Evolutionary conservation across 495 filamentous ascomycete species (phyloP).

Genomic region (Penicillium salamii): DNA sequence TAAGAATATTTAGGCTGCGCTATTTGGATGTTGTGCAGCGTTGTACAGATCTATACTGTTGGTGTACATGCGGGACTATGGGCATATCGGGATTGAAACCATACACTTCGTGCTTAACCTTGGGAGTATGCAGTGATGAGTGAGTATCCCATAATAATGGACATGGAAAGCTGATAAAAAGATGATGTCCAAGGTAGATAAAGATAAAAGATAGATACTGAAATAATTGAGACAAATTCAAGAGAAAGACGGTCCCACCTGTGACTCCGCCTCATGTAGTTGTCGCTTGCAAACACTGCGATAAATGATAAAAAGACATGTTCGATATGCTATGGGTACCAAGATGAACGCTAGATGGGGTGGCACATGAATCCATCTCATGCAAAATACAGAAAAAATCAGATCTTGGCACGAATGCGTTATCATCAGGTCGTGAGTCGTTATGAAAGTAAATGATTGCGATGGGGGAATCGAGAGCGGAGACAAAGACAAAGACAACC

Average conservation of each 20-base stretch:
- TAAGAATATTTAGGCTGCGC: background rate
- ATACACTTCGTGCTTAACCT: too few relatives aligned
- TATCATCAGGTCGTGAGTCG: slow-evolving; percentile 15
- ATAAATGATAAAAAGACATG: background rate
- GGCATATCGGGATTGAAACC: too few relatives aligned
- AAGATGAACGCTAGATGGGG: background rate
- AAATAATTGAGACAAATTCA: background rate
- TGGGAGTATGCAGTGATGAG: too few relatives aligned
- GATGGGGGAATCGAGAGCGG: background rate
- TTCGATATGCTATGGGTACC: background rate
- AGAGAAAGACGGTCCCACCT: background rate
- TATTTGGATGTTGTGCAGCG: too few relatives aligned
- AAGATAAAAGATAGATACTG: background rate
- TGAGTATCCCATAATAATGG: too few relatives aligned
- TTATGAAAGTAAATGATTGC: background rate
- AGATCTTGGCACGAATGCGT: slow-evolving; percentile 1
- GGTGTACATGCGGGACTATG: too few relatives aligned
- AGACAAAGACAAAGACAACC: background rate
- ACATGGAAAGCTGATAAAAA: background rate
- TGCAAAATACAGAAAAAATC: background rate
- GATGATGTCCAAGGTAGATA: too few relatives aligned
- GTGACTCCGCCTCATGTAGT: background rate
- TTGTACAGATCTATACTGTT: too few relatives aligned
- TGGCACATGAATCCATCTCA: background rate
- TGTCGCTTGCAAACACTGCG: background rate